phyloP scores from a whole-genome alignment of 768 basidiomycete species.

The Postia placenta region DNA sequence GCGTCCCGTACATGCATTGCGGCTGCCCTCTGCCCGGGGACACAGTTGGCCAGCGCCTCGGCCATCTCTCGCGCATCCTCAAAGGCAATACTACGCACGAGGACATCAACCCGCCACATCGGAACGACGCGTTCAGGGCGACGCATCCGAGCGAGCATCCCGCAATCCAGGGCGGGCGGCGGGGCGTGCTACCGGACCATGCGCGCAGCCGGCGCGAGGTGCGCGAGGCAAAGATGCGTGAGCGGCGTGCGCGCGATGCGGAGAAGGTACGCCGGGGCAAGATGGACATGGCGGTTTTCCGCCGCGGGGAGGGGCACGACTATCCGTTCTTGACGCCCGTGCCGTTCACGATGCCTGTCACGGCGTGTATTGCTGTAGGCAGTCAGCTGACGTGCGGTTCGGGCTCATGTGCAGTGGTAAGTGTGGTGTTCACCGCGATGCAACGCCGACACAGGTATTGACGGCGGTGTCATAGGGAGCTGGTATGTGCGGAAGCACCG shows the following conservation, averaged over 20 bases:
- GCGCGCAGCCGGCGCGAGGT: conserved; percentile 18
- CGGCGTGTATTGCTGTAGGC: conserved; percentile 4
- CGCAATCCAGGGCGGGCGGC: conserved; percentile 10
- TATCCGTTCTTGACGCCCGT: conserved; percentile 35
- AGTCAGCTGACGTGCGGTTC: not conserved
- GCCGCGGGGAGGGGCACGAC: conserved; percentile 16
- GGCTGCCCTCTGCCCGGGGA: conserved; percentile 49
- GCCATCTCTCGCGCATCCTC: conserved; percentile 22
- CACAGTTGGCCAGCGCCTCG: conserved; percentile 36
- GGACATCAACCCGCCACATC: conserved; percentile 28
- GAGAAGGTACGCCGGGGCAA: conserved; percentile 21
- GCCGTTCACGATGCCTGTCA: conserved; percentile 25
- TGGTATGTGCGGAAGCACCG: not conserved
- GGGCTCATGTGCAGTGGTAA: conserved; percentile 6
- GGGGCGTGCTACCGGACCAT: not conserved
- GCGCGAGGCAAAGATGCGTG: conserved; percentile 21
- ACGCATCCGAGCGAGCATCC: conserved; percentile 57
- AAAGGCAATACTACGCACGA: conserved; percentile 14
- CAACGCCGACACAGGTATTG: not conserved
- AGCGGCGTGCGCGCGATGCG: conserved; percentile 22
- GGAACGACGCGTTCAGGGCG: conserved; percentile 34
- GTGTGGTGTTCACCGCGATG: not conserved
- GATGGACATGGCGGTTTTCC: conserved; percentile 8
- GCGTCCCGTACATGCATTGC: conserved; percentile 49
- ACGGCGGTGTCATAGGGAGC: conserved; percentile 1